Evolutionary conservation across 2,329 filamentous ascomycete genomes (phyloP).

Genomic region (Berkeleyomyces rouxiae): DNA sequence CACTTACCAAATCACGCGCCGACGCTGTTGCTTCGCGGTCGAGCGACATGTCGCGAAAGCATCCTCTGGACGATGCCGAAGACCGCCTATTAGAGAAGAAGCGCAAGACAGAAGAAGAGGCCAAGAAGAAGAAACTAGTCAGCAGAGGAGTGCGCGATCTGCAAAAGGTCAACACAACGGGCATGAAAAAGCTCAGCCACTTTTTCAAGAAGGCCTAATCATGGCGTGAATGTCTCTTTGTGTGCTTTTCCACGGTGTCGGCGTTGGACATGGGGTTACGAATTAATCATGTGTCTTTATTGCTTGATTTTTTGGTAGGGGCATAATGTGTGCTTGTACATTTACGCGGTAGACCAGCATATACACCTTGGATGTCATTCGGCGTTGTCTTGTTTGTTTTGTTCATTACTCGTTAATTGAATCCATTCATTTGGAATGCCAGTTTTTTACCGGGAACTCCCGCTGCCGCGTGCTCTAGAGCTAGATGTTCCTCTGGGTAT

Average conservation of each 20-base stretch:
- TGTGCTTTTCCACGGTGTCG: background rate
- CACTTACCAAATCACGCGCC: constrained; percentile 49
- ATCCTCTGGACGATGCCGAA: constrained; percentile 47
- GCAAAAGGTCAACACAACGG: constrained; percentile 75
- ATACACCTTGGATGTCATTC: background rate
- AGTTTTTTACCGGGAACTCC: background rate
- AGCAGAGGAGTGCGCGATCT: constrained; percentile 63
- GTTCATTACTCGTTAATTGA: background rate
- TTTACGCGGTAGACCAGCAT: background rate
- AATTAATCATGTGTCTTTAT: background rate
- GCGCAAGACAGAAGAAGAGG: constrained; percentile 73
- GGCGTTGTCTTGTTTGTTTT: background rate
- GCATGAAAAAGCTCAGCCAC: constrained; percentile 93
- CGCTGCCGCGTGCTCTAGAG: constrained; percentile 6
- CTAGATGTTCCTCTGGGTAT: constrained; percentile 18
- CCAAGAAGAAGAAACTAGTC: constrained; percentile 59
- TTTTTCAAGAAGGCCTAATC: constrained; percentile 64
- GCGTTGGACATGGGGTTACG: background rate
- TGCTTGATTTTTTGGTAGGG: too few relatives aligned
- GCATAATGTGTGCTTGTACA: background rate
- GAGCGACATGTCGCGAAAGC: constrained; percentile 56
- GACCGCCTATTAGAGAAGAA: constrained; percentile 60
- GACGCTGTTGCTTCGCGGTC: constrained; percentile 56
- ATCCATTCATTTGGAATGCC: background rate
- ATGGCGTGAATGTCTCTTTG: background rate